phyloP scores from a whole-genome alignment of 2,329 filamentous ascomycete species.

The Exserohilum turcica region DNA sequence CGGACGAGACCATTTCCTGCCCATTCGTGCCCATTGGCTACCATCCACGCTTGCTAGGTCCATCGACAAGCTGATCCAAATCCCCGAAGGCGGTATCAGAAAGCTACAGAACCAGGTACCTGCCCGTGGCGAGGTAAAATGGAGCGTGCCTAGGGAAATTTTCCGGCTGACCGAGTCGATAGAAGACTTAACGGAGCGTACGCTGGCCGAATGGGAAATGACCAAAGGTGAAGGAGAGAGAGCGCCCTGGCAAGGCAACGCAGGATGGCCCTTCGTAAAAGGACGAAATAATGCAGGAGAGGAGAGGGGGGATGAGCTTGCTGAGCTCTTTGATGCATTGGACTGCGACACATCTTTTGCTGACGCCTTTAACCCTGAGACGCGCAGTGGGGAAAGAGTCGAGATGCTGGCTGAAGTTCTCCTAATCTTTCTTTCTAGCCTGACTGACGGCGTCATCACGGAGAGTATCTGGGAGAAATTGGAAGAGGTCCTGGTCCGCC shows the following conservation, averaged over 20 bases:
- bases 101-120: slow-evolving; percentile 66
- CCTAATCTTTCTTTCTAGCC: slow-evolving; percentile 72
- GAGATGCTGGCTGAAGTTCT: slow-evolving; percentile 76
- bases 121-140: slow-evolving; percentile 57
- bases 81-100: slow-evolving; percentile 79
- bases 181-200: slow-evolving; percentile 63
- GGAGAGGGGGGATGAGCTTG: slow-evolving; percentile 51
- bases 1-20: slow-evolving; percentile 90
- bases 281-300: slow-evolving; percentile 47
- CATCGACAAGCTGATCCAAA: slow-evolving; percentile 83
- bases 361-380: slow-evolving; percentile 62
- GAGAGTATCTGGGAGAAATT: slow-evolving; percentile 66
- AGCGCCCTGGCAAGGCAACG: slow-evolving; percentile 60
- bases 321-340: slow-evolving; percentile 65
- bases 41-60: slow-evolving; percentile 83
- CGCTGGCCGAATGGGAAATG: slow-evolving; percentile 68
- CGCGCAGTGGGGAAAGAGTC: slow-evolving; percentile 68
- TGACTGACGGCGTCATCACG: slow-evolving; percentile 81
- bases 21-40: slow-evolving; percentile 77
- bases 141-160: slow-evolving; percentile 85
- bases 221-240: slow-evolving; percentile 47
- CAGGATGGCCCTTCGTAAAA: slow-evolving; percentile 65
- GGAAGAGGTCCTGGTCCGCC: slow-evolving; percentile 30
- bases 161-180: slow-evolving; percentile 87
- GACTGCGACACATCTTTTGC: slow-evolving; percentile 71